These are phyloP conservation scores for Cladosporium sp. DNA, from an alignment of 2,329 filamentous ascomycete genomes.

Conservation along the genomic window DNA sequence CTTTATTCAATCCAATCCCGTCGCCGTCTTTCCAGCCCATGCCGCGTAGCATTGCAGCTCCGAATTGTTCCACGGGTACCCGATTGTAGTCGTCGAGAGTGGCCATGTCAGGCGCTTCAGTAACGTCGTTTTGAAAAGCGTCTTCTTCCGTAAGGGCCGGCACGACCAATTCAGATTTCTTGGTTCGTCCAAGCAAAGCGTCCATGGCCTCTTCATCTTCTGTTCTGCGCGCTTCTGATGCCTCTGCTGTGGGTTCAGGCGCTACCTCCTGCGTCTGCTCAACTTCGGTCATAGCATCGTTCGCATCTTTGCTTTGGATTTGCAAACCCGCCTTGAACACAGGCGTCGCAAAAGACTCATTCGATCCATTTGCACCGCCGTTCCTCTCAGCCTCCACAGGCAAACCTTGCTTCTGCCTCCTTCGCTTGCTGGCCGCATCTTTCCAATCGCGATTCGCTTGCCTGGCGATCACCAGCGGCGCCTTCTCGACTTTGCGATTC, in stretches of 20 bases:
- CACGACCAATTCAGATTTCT: constrained; percentile 36
- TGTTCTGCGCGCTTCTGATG: constrained; percentile 33
- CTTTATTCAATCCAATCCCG: constrained; percentile 51
- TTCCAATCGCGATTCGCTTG: constrained; percentile 62
- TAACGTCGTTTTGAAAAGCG: constrained; percentile 54
- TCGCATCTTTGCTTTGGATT: constrained; percentile 15
- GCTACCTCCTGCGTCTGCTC: constrained; percentile 17
- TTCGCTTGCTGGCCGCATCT: constrained; percentile 46
- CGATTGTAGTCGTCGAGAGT: constrained; percentile 80
- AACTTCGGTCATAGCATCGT: constrained; percentile 28
- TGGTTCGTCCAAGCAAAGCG: constrained; percentile 38
- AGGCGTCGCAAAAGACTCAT: constrained; percentile 29
- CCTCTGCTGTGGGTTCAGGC: constrained; percentile 8
- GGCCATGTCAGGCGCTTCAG: constrained; percentile 67
- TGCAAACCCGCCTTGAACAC: constrained; percentile 48
- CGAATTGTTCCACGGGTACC: constrained; percentile 92
- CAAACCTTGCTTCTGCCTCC: constrained; percentile 54
- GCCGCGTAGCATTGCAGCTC: constrained; percentile 79
- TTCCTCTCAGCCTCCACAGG: constrained; percentile 31
- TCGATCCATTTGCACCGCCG: not conserved
- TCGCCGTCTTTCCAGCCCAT: constrained; percentile 88
- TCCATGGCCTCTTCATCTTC: constrained; percentile 56
- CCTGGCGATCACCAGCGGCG: constrained; percentile 54
- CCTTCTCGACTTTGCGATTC: constrained; percentile 33
- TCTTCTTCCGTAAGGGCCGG: constrained; percentile 34